These are phyloP conservation scores for Sphagnum magellanicum DNA, from an alignment of 228 moss, liverwort and hornwort species.

Conservation along the genomic window DNA sequence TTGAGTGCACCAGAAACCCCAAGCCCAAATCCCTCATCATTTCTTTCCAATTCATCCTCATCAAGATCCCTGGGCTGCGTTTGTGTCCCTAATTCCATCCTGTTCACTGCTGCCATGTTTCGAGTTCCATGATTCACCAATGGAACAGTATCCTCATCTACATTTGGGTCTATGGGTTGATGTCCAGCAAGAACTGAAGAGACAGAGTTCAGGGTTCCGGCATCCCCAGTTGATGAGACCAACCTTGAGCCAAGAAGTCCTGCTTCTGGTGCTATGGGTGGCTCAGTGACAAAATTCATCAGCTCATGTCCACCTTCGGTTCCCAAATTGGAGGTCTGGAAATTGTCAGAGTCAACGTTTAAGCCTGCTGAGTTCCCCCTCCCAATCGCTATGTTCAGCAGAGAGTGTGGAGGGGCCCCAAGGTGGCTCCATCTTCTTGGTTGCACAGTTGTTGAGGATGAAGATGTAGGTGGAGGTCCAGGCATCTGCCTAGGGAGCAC, in stretches of 20 bases:
- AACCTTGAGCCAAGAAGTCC: conserved; percentile 45
- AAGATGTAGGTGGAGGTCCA: neutral
- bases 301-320: no score
- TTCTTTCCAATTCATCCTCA: conserved; percentile 36
- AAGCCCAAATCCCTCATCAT: conserved; percentile 33
- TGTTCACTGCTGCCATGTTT: conserved; percentile 26
- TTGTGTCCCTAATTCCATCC: conserved; percentile 32
- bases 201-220: conserved; percentile 3
- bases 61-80: conserved; percentile 5
- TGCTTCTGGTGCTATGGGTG: conserved; percentile 18
- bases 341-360: no score
- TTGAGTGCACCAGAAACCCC: conserved; percentile 78
- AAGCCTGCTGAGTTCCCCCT: no score
- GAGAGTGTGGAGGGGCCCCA: neutral
- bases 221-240: conserved; percentile 30
- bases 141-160: conserved; percentile 58
- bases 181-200: no score
- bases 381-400: no score
- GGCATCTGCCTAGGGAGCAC: conserved; percentile 12
- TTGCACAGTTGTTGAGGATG: conserved; percentile 1
- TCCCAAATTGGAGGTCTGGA: no score
- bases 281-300: no score
- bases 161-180: neutral
- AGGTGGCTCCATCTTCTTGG: conserved; percentile 49
- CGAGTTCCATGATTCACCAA: conserved; percentile 44